Percentiles rank a stretch among this genome's conserved stretches.
phyloP scores from a whole-genome alignment of 305 asterid species.

The Ilex paraguariensis region DNA sequence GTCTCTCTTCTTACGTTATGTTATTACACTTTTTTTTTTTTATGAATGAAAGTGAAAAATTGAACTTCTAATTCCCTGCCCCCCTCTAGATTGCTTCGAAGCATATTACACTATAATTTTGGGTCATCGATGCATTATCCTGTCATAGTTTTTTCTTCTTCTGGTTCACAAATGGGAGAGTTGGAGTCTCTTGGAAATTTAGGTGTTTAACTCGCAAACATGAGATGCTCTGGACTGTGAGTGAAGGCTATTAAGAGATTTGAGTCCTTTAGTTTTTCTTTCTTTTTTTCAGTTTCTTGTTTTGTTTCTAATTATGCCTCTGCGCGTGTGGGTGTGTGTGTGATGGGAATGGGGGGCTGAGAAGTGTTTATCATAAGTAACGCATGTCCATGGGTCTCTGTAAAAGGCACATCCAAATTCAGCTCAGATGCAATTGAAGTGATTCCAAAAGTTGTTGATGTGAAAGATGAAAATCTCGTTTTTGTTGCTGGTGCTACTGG shows the following conservation, averaged over 20 bases:
- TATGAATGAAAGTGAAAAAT: too few species aligned
- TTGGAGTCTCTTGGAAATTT: too few species aligned
- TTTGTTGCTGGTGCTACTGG: constrained; percentile 98
- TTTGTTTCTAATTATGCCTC: background rate
- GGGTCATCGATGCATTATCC: too few species aligned
- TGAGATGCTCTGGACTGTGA: too few species aligned
- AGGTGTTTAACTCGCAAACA: too few species aligned
- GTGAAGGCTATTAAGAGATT: background rate
- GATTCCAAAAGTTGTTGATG: constrained; percentile 25
- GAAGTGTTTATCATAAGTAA: background rate
- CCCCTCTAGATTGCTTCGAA: too few species aligned
- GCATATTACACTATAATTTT: too few species aligned
- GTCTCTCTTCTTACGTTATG: too few species aligned
- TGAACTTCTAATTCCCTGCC: too few species aligned
- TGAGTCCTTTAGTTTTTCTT: background rate
- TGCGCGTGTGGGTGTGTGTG: background rate
- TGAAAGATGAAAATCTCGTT: constrained; percentile 61
- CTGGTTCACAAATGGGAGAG: too few species aligned
- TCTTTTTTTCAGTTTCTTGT: background rate
- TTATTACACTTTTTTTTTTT: too few species aligned
- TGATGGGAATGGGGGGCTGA: background rate
- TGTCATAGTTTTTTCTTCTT: too few species aligned
- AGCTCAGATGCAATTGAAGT: constrained; percentile 47
- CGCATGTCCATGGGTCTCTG: constrained; percentile 2
- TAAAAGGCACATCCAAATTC: constrained; percentile 37